phyloP scores from a whole-genome alignment of 2,329 filamentous ascomycete genomes.

The Colletotrichum sp. region DNA sequence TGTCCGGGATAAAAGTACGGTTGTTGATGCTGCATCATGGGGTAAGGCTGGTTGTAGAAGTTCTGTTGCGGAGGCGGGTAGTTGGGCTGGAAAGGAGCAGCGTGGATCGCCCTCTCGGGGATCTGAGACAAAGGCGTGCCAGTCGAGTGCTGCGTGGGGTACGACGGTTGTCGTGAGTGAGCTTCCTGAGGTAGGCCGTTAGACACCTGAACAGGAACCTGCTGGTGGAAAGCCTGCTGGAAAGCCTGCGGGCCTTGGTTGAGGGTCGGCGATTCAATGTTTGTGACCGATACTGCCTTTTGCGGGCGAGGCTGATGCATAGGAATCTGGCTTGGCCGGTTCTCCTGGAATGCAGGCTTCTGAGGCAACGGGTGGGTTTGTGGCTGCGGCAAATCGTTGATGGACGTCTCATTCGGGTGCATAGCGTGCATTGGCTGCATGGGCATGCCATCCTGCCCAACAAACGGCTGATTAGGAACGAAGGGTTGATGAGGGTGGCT shows the following conservation, averaged over 20 bases:
- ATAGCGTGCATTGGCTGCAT: background rate
- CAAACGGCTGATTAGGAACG: constrained; percentile 27
- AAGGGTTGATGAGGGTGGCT: constrained; percentile 25
- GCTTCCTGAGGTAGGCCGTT: constrained; percentile 62
- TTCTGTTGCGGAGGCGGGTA: constrained; percentile 61
- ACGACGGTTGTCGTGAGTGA: constrained; percentile 72
- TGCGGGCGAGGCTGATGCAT: constrained; percentile 97
- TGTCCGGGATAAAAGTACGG: constrained; percentile 60
- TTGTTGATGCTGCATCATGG: constrained; percentile 59
- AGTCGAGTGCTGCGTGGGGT: constrained; percentile 72
- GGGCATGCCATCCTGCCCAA: constrained; percentile 3
- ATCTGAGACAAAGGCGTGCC: constrained; percentile 90
- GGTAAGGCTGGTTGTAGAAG: constrained; percentile 65
- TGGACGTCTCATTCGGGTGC: constrained; percentile 39
- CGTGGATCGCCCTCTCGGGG: constrained; percentile 90
- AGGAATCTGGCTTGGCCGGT: constrained; percentile 58
- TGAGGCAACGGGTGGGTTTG: constrained; percentile 65
- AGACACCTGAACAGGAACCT: constrained; percentile 79
- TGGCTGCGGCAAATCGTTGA: constrained; percentile 60
- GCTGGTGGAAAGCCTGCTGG: constrained; percentile 91
- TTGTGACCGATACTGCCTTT: constrained; percentile 90
- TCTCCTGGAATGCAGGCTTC: constrained; percentile 64
- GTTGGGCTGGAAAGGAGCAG: constrained; percentile 85
- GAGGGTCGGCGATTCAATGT: constrained; percentile 83
- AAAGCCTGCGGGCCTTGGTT: constrained; percentile 76